phyloP scores from a whole-genome alignment of 805 yeast species.

The Candida bentonensis region DNA sequence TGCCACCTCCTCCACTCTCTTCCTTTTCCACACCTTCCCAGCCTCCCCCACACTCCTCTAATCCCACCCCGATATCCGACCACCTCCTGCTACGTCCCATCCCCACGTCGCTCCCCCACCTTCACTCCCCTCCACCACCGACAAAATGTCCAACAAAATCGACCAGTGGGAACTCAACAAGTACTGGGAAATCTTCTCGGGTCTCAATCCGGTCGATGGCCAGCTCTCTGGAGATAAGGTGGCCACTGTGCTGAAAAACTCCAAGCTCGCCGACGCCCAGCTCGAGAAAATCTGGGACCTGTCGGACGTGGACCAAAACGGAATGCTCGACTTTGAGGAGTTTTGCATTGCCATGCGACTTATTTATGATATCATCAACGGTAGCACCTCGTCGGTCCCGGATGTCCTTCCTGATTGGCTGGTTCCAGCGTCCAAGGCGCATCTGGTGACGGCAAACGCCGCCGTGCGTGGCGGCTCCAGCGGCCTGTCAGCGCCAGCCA shows the following conservation, averaged over 20 bases:
- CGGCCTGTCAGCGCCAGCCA: slow-evolving; percentile 7
- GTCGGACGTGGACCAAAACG: slow-evolving; percentile 80
- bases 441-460: slow-evolving; percentile 68
- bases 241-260: slow-evolving; percentile 74
- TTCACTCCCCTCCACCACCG: no score
- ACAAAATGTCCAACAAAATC: slow-evolving; percentile 28
- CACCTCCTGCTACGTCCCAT: no score
- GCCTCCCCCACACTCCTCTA: no score
- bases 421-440: slow-evolving; percentile 78
- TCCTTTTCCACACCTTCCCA: no score
- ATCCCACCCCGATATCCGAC: no score
- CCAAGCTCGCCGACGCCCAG: slow-evolving; percentile 65
- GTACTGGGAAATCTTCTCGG: slow-evolving; percentile 95
- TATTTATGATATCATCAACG: slow-evolving; percentile 81
- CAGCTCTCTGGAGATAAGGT: slow-evolving; percentile 77
- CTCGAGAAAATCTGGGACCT: slow-evolving; percentile 80
- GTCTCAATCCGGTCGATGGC: slow-evolving; percentile 69
- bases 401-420: slow-evolving; percentile 76
- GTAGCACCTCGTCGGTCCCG: slow-evolving; percentile 49
- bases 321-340: slow-evolving; percentile 88
- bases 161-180: slow-evolving; percentile 94
- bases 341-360: slow-evolving; percentile 95
- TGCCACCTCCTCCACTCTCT: no score
- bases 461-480: slow-evolving; percentile 27
- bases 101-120: no score